phyloP scores from a whole-genome alignment of 371 early-diverging fungal genomes.

The Mucor mucedo region DNA sequence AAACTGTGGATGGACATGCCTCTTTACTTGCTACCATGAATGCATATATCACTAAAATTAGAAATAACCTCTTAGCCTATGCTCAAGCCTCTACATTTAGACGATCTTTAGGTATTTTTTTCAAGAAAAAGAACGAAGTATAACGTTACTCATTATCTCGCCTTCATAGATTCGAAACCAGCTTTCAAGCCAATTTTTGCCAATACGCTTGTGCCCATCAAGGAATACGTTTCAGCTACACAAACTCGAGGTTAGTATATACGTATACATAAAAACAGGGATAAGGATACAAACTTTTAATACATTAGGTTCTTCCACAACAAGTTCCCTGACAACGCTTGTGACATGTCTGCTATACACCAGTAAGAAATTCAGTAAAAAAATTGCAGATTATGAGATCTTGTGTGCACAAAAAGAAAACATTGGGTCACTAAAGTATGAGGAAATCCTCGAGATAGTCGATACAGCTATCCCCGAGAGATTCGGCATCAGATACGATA shows the following conservation, averaged over 20 bases:
- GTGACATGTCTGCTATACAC: constrained; percentile 29
- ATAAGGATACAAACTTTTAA: neutral
- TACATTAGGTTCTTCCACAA: constrained; percentile 24
- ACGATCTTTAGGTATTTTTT: constrained; percentile 34
- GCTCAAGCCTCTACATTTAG: constrained; percentile 41
- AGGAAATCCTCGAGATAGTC: constrained; percentile 37
- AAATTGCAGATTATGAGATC: constrained; percentile 22
- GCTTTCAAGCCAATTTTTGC: constrained; percentile 25
- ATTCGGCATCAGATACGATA: constrained; percentile 36
- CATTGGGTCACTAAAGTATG: constrained; percentile 36
- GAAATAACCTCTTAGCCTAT: constrained; percentile 51
- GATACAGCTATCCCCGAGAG: constrained; percentile 34
- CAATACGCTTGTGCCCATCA: constrained; percentile 17
- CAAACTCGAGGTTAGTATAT: constrained; percentile 9
- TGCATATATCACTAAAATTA: constrained; percentile 21
- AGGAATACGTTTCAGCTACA: constrained; percentile 8
- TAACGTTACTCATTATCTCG: neutral
- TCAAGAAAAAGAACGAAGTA: neutral
- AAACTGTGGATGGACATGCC: neutral
- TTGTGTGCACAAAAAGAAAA: constrained; percentile 34
- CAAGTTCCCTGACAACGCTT: constrained; percentile 38
- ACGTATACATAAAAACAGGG: neutral
- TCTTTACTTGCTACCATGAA: constrained; percentile 14
- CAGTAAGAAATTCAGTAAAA: constrained; percentile 20
- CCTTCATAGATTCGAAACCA: neutral